These are phyloP conservation scores for Colletotrichum liaoningense DNA, from an alignment of 2,329 filamentous ascomycete species.

Conservation along the genomic window DNA sequence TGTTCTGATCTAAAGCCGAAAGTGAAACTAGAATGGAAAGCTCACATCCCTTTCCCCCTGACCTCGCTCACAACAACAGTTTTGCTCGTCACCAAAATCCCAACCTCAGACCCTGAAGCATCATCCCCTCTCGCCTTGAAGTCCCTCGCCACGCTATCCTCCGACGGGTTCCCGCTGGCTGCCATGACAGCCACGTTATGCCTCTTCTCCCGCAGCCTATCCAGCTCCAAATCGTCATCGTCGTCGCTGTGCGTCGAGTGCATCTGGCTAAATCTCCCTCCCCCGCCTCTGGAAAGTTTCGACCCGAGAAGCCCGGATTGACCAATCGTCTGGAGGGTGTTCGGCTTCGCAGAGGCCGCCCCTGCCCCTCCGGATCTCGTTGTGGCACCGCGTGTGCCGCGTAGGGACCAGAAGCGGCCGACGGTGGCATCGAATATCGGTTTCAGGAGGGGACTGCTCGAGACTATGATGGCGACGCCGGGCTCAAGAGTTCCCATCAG, in stretches of 20 bases:
- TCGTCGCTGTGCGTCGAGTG: conserved; percentile 3
- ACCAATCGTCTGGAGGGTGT: background rate
- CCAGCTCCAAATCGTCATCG: background rate
- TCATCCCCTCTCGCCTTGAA: background rate
- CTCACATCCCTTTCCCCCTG: background rate
- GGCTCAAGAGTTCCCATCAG: conserved; percentile 36
- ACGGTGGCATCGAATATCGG: conserved; percentile 40
- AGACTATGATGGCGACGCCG: conserved; percentile 40
- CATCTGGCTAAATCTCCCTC: conserved; percentile 1
- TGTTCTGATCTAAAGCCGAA: no score
- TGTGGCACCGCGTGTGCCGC: background rate
- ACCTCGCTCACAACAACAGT: background rate
- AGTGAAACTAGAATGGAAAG: background rate
- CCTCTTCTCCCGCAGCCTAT: background rate
- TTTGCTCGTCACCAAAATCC: background rate
- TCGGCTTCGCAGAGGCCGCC: background rate
- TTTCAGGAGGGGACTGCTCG: conserved; percentile 39
- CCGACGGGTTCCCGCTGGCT: background rate
- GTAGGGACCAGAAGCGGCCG: conserved; percentile 32
- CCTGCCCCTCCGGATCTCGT: background rate
- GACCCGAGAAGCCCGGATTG: background rate
- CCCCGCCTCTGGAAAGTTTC: background rate
- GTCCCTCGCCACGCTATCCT: background rate
- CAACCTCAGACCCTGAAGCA: background rate
- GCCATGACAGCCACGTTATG: background rate